A percentile compares a stretch with the other conserved stretches of the same genome.
Evolutionary conservation across 202 grass and related monocot genomes (phyloP).

Genomic region (Dendrocalamus latiflorus): DNA sequence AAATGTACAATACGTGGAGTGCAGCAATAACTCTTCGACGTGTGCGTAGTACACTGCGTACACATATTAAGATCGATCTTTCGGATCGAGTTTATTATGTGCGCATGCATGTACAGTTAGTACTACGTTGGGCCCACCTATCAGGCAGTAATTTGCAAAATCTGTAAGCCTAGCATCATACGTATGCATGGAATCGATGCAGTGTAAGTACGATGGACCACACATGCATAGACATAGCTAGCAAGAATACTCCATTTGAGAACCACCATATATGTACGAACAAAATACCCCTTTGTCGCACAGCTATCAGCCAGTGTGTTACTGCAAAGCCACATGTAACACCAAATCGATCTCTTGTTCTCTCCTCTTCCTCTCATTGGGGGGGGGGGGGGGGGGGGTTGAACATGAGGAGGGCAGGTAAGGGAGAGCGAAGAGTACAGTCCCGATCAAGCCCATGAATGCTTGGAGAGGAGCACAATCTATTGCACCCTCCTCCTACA

Average conservation of each 20-base stretch:
- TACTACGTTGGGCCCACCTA: neutral
- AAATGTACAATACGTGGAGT: neutral
- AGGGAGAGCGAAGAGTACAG: conserved; percentile 27
- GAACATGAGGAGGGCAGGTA: neutral
- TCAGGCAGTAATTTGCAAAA: too few species aligned
- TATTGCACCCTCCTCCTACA: neutral
- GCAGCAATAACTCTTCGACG: neutral
- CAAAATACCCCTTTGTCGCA: conserved; percentile 11
- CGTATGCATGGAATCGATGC: too few species aligned
- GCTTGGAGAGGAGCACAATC: conserved; percentile 26
- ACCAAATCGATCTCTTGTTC: neutral
- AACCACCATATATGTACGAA: neutral
- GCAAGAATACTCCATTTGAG: too few species aligned
- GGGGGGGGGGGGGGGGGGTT: neutral
- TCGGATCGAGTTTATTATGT: neutral
- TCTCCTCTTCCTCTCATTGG: neutral
- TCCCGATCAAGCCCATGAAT: conserved; percentile 38
- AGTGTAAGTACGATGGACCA: too few species aligned
- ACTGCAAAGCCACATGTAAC: neutral
- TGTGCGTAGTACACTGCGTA: neutral
- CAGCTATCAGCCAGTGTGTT: neutral
- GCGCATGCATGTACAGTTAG: neutral
- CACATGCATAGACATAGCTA: too few species aligned
- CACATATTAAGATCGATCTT: neutral
- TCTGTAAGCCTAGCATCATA: too few species aligned